Conservation (phyloP, 306 rosid species). For the Carpinus fangiana region DNA sequence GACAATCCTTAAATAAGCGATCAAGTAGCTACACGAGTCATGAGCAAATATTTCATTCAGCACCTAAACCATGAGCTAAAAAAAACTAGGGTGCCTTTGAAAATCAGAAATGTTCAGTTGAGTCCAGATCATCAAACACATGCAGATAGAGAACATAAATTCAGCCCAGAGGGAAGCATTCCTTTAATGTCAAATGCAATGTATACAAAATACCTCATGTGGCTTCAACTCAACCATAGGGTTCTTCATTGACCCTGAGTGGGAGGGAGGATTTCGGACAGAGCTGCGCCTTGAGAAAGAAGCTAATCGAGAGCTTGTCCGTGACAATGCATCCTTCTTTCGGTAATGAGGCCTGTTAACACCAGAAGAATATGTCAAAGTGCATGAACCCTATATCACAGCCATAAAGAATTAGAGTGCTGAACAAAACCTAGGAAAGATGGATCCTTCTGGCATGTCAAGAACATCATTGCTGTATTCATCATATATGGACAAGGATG, state of each 20-base stretch:
- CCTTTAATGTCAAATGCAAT: background rate
- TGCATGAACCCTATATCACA: slow-evolving; percentile 8
- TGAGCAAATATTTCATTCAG: slow-evolving; percentile 32
- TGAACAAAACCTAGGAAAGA: slow-evolving; percentile 82
- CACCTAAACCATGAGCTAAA: slow-evolving; percentile 12
- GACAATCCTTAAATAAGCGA: slow-evolving; percentile 63
- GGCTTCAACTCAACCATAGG: slow-evolving; percentile 67
- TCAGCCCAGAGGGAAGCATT: slow-evolving; percentile 6
- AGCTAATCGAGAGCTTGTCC: slow-evolving; percentile 26
- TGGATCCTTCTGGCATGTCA: slow-evolving; percentile 91
- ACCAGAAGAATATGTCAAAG: slow-evolving; percentile 14
- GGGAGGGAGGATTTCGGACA: slow-evolving; percentile 51
- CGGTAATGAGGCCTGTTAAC: slow-evolving; percentile 60
- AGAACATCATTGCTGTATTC: slow-evolving; percentile 93
- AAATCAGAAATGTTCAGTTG: background rate
- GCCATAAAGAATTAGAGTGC: slow-evolving; percentile 17
- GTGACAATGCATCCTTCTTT: slow-evolving; percentile 35
- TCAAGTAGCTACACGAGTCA: slow-evolving; percentile 63
- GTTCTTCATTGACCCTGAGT: slow-evolving; percentile 50
- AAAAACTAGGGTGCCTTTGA: background rate
- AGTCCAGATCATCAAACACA: slow-evolving; percentile 7
- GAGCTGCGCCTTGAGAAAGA: slow-evolving; percentile 62
- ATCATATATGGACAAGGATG: slow-evolving; percentile 87
- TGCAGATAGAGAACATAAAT: background rate
- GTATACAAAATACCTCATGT: slow-evolving; percentile 61